Evolutionary conservation across 164 flowering plant species (phyloP), one percentile per base, ranked within the genome.

Genomic region (Echeveria elegans): DNA sequence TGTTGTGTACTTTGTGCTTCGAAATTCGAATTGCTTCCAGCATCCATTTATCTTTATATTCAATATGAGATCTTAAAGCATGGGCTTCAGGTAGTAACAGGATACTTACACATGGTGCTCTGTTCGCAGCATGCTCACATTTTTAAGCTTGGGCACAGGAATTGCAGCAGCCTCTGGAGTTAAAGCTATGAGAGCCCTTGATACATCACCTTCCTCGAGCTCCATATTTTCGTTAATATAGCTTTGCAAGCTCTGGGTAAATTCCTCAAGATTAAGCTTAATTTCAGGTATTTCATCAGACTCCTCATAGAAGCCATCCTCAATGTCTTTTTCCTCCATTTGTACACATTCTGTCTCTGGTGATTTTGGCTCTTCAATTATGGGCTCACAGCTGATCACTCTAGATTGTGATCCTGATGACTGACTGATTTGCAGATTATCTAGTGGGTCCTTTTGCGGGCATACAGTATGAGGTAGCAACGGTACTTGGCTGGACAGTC

Each of bases 251-350:
- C 79, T 88, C 65, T 77, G 77, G 23, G 88, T 77, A 68, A 95
- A 82, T 72, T 83, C 83, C 69, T 84, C 86, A 41, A 88, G 70
- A 70, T 88, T 82, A 45, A 95, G 87, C 69, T 82, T 78, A 72
- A 95, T 92, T 28, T 83, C 85, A 1, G 99, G 99, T 70, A 95
- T 92, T 71, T 88, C 99, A 67, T 88, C 85, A 14, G 84, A 81
- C 72, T 92, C 96, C 63, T 86, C 89, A 64, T 24, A 71, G 48
- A 79, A 73, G 32, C 76, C 63, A 64, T 88, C 94, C 70, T 95
- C 99, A 19, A 90, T 88, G 70, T 86, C 97, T 67, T 48, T 68
- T 70, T 79, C 84, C 64, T 65, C 64, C 38, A 48, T 68, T 64
- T 88, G 86, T 45, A 59, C 60, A 63, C 66, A 60, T 47, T 82